Evolutionary conservation across 1,139 yeast species (phyloP).

Genomic region (Suzukiozyma palmioleophila): DNA sequence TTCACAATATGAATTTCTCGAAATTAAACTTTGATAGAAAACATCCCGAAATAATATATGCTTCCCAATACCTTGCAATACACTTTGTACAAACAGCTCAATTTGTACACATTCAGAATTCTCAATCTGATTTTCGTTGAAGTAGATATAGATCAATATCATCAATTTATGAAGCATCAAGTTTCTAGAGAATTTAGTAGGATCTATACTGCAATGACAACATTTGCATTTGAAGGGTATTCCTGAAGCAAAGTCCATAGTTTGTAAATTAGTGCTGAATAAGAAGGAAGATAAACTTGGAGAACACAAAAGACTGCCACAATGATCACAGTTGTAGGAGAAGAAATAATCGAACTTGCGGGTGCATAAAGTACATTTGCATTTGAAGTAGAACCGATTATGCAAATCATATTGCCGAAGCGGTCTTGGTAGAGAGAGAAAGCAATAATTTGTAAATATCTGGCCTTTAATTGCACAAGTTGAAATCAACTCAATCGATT

Average conservation of each 20-base stretch:
- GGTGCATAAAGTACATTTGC: slow-evolving; percentile 2
- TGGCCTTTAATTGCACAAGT: neutral
- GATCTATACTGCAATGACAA: neutral
- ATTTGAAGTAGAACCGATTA: neutral
- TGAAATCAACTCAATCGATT: neutral
- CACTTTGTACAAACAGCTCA: too few species aligned
- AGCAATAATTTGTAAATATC: slow-evolving; percentile 2
- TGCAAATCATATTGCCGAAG: neutral
- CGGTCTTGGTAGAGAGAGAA: neutral
- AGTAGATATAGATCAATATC: neutral
- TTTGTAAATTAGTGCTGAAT: neutral
- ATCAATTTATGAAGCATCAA: slow-evolving; percentile 1
- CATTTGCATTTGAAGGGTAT: neutral
- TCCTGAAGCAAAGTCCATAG: neutral
- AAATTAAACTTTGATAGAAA: too few species aligned
- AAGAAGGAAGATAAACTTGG: slow-evolving; percentile 1
- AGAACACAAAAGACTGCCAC: neutral
- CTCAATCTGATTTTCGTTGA: neutral
- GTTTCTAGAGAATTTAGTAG: neutral
- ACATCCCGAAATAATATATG: too few species aligned
- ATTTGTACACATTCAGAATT: too few species aligned
- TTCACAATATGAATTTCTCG: too few species aligned
- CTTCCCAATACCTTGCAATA: too few species aligned
- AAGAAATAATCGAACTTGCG: slow-evolving; percentile 5
- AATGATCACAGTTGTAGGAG: slow-evolving; percentile 2